Evolutionary conservation across 2,329 filamentous ascomycete genomes (phyloP).

Genomic region (Penicillium sclerotigenum): DNA sequence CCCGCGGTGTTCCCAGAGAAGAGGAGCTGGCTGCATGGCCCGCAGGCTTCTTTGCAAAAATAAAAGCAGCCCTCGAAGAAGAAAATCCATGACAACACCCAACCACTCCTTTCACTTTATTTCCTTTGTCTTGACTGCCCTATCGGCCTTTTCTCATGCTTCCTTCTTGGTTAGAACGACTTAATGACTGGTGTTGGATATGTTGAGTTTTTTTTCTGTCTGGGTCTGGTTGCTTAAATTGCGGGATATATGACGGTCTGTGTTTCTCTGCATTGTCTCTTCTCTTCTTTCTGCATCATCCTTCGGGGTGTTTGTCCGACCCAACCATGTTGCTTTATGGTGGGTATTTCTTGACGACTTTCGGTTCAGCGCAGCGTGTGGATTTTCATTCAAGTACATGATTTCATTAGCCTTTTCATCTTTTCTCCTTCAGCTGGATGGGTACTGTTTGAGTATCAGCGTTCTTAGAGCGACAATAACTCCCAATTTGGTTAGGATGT

Average conservation of each 20-base stretch:
- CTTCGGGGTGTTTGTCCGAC: constrained; percentile 2
- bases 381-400: constrained; percentile 20
- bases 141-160: constrained; percentile 6
- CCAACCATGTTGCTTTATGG: neutral
- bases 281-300: constrained; percentile 4
- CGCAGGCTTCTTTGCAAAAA: constrained; percentile 48
- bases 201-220: constrained; percentile 1
- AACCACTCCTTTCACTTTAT: constrained; percentile 20
- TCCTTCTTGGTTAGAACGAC: constrained; percentile 23
- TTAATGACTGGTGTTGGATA: constrained; percentile 29
- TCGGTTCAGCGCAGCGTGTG: constrained; percentile 21
- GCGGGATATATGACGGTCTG: constrained; percentile 13
- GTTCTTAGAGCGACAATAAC: constrained; percentile 4
- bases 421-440: constrained; percentile 9
- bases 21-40: constrained; percentile 54
- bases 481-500: constrained; percentile 2
- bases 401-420: constrained; percentile 8
- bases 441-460: constrained; percentile 8
- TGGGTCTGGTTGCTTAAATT: constrained; percentile 13
- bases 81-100: constrained; percentile 31
- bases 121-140: constrained; percentile 25
- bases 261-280: constrained; percentile 11
- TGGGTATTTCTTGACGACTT: constrained; percentile 4
- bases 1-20: constrained; percentile 54
- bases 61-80: constrained; percentile 46